phyloP scores from a whole-genome alignment of 139 green algal species.

The Chlamydomonas sp. region DNA sequence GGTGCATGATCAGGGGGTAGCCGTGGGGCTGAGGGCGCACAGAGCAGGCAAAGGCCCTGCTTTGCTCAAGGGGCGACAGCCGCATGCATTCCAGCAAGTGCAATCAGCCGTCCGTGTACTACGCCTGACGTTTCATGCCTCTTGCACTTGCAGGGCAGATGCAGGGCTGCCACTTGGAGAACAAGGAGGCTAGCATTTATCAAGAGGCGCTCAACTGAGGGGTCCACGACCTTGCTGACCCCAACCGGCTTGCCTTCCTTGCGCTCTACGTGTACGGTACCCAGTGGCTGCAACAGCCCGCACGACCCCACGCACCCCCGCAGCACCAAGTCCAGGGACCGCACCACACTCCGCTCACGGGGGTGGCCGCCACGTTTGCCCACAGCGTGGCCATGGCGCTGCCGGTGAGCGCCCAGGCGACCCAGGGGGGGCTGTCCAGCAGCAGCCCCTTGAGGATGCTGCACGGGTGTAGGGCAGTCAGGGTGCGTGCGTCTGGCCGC shows the following conservation, averaged over 20 bases:
- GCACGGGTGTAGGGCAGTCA: no score
- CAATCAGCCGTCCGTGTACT: background rate
- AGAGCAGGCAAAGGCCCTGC: background rate
- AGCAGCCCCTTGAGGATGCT: constrained; percentile 22
- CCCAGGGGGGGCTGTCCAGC: constrained; percentile 23
- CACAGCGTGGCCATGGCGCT: constrained; percentile 30
- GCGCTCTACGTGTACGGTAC: no score
- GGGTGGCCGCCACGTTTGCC: constrained; percentile 13
- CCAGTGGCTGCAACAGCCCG: no score
- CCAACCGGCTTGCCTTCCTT: no score
- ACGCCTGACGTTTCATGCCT: background rate
- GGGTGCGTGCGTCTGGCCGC: no score
- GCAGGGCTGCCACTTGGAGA: background rate
- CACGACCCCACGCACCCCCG: background rate
- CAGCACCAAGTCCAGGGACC: background rate
- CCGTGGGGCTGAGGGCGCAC: constrained; percentile 18
- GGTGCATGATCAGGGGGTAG: constrained; percentile 9
- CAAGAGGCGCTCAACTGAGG: background rate
- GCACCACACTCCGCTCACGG: constrained; percentile 1
- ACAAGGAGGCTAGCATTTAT: background rate
- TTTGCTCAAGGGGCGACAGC: background rate
- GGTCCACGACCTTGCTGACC: no score
- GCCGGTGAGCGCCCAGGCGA: constrained; percentile 28
- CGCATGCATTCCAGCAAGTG: background rate
- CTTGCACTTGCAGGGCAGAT: background rate